Evolutionary conservation across 176 grass and related monocot genomes (phyloP).

Genomic region (Hsuehochloa calcarea): DNA sequence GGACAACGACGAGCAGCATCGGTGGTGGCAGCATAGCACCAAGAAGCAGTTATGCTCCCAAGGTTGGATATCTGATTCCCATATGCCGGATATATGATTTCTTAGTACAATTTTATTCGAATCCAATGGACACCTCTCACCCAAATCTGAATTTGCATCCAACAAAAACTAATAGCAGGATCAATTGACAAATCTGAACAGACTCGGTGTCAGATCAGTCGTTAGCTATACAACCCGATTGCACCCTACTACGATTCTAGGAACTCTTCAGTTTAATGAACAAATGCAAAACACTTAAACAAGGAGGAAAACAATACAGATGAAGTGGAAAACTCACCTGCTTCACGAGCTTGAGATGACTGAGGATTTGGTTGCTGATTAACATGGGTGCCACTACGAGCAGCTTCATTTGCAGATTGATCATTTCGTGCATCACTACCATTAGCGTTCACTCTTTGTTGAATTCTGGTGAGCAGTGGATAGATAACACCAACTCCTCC

Average conservation of each 20-base stretch:
- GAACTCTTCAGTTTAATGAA: constrained; percentile 8
- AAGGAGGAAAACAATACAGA: constrained; percentile 20
- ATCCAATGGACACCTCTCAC: neutral
- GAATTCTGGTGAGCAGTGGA: constrained; percentile 71
- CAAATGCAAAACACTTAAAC: constrained; percentile 23
- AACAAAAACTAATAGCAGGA: neutral
- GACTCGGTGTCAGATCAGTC: neutral
- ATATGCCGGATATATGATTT: neutral
- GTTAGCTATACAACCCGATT: neutral
- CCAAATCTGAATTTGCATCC: neutral
- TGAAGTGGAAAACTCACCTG: constrained; percentile 36
- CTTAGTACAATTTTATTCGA: neutral
- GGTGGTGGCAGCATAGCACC: neutral
- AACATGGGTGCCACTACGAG: constrained; percentile 44
- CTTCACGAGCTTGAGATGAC: constrained; percentile 48
- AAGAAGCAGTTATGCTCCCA: neutral
- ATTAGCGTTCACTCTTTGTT: constrained; percentile 48
- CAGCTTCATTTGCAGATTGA: constrained; percentile 40
- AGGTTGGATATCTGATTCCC: neutral
- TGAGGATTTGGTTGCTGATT: constrained; percentile 47
- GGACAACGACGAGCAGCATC: neutral
- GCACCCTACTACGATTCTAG: neutral
- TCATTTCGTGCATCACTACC: constrained; percentile 45
- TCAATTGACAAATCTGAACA: neutral
- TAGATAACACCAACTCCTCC: constrained; percentile 55